Conservation (phyloP, 305 asterid species). For the Solanum hybrid region DNA sequence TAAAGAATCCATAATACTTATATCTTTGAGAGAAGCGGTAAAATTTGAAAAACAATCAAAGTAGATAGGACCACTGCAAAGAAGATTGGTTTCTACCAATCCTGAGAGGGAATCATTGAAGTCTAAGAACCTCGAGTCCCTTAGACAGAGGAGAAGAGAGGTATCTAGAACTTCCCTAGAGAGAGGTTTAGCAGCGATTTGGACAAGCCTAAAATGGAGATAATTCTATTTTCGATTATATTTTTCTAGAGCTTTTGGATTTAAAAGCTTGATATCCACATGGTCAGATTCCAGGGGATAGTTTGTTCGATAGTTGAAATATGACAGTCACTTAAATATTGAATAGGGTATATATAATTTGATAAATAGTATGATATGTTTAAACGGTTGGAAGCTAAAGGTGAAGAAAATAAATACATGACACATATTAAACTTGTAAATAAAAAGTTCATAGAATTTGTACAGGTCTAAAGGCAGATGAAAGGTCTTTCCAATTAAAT, state of each 20-base stretch:
- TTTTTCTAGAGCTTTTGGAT: not conserved
- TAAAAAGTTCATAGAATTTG: too few relatives aligned
- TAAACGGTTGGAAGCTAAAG: too few relatives aligned
- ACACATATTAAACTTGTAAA: too few relatives aligned
- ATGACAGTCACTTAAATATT: not conserved
- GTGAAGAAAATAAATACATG: too few relatives aligned
- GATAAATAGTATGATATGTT: too few relatives aligned
- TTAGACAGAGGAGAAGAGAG: not conserved
- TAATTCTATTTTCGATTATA: too few relatives aligned
- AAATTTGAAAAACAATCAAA: too few relatives aligned
- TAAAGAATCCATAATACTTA: not conserved
- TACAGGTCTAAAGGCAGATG: too few relatives aligned
- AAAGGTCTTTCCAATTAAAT: too few relatives aligned
- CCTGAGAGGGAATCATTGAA: not conserved
- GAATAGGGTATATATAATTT: too few relatives aligned
- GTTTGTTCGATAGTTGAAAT: not conserved
- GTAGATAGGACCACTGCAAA: not conserved
- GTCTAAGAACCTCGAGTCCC: not conserved
- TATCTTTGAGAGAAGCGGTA: not conserved
- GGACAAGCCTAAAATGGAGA: not conserved
- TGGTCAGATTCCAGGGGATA: not conserved
- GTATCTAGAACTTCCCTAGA: not conserved
- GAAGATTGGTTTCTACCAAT: not conserved
- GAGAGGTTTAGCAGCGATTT: not conserved
- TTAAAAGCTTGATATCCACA: not conserved